Conservation (phyloP, 805 yeast species). For the Spathaspora arborariae region DNA sequence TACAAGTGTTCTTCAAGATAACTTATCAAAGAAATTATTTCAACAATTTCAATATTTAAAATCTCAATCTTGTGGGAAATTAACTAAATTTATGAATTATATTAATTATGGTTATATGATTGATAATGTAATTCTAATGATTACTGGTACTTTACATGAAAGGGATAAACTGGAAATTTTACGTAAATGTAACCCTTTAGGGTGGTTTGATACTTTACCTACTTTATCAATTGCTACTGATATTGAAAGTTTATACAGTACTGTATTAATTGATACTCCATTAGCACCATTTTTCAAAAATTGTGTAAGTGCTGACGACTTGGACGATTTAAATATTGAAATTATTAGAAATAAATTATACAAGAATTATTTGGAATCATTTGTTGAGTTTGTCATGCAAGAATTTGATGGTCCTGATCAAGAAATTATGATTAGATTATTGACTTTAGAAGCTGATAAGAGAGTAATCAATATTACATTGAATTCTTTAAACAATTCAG, state of each 20-base stretch:
- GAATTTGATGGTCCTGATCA: slow-evolving; percentile 71
- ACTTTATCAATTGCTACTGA: slow-evolving; percentile 93
- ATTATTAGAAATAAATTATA: slow-evolving; percentile 87
- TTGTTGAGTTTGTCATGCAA: slow-evolving; percentile 57
- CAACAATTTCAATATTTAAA: slow-evolving; percentile 83
- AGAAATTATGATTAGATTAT: slow-evolving; percentile 73
- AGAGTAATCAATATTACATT: slow-evolving; percentile 88
- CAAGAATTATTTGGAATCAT: slow-evolving; percentile 91
- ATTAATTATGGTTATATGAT: slow-evolving; percentile 97
- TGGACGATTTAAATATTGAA: slow-evolving; percentile 94
- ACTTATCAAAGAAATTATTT: slow-evolving; percentile 68
- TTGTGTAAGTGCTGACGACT: slow-evolving; percentile 80
- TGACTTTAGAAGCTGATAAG: slow-evolving; percentile 92
- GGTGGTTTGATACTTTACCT: slow-evolving; percentile 98
- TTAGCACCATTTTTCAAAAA: slow-evolving; percentile 94
- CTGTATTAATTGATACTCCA: slow-evolving; percentile 94
- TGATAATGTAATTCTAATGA: slow-evolving; percentile 92
- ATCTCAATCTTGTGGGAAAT: slow-evolving; percentile 76
- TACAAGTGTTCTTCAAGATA: slow-evolving; percentile 81
- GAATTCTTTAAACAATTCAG: slow-evolving; percentile 80
- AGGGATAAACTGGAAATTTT: slow-evolving; percentile 86
- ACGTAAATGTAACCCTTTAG: slow-evolving; percentile 91
- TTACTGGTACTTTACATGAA: slow-evolving; percentile 95
- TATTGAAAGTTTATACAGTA: slow-evolving; percentile 85
- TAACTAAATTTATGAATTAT: slow-evolving; percentile 82